Percentiles rank a stretch among this genome's conserved stretches.
Evolutionary conservation across 768 basidiomycete genomes (phyloP).

Genomic region (Rhodotorula babjevae): DNA sequence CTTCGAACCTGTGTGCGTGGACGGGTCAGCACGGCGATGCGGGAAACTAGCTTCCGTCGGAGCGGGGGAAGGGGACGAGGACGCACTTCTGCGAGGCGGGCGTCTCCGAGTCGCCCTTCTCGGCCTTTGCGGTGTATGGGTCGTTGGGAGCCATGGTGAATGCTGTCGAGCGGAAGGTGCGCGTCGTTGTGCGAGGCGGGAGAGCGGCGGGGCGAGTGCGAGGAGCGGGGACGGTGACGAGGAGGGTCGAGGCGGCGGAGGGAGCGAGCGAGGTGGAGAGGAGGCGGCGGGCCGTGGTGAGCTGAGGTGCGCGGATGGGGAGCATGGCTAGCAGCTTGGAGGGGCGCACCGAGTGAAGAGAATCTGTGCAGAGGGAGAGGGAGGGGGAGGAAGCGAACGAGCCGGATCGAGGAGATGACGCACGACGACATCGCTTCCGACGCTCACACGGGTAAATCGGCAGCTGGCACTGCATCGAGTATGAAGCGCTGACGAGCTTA

Average conservation of each 20-base stretch:
- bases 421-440: no score
- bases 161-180: background rate
- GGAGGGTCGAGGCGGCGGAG: background rate
- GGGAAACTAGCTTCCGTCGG: background rate
- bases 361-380: background rate
- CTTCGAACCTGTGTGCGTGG: slow-evolving; percentile 4
- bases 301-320: background rate
- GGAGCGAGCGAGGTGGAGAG: background rate
- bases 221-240: background rate
- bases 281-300: background rate
- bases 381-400: background rate
- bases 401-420: no score
- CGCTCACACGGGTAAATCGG: no score
- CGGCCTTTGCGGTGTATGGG: slow-evolving; percentile 37
- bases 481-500: no score
- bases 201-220: no score
- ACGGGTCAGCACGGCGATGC: no score
- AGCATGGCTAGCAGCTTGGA: background rate
- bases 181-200: background rate
- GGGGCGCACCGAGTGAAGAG: background rate
- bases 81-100: slow-evolving; percentile 28
- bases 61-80: background rate
- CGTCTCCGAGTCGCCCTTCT: background rate
- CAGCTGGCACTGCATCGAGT: no score
- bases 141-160: slow-evolving; percentile 15